Evolutionary conservation across 768 basidiomycete species (phyloP), one percentile per base, ranked within the genome.

Genomic region (Lentinula raphanica): DNA sequence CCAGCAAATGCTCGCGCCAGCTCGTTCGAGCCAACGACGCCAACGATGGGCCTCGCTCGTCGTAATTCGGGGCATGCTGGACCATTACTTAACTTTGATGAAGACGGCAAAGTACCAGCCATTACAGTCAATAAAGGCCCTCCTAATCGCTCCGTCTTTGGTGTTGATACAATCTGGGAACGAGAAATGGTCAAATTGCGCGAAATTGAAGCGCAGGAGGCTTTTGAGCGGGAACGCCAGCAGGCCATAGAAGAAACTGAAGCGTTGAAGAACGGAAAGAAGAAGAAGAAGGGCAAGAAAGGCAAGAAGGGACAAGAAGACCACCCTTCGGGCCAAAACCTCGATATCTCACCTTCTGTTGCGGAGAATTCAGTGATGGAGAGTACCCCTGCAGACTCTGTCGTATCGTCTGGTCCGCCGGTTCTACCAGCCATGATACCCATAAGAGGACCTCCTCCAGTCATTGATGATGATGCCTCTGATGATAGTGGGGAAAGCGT

Each of bases 101-200:
- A 82, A 23, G 81, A 80, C 21, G 72, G 74, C 19, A 74, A 75
- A 42, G 64, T 65, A 58, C 42, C 58, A 62, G 62, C 62, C 64
- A 27, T 56, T 65, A 49, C 68, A 60, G 49, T 66, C 25, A 69
- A 69, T 11, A 65, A 71, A 38, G 69, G 68, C 31, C 63, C 68
- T 7, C 77, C 73, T 40, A 81, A 79, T 38, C 83, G 81, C 58
- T 94, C 93, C n/a, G 92, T 95, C 9, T 97, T 96, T 65, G 94
- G 94, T 2, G 88, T 91, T 1, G 94, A 97, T 69, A 89, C 88
- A n/a, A 65, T 96, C 9, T 96, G 94, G 94, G 89, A 95, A 66
- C 79, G 84, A 39, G 94, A 97, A 71, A 81, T 94, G 77, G 82
- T 72, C 17, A 96, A 91, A 69, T 75, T 96, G 54, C 82, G 82